Base-by-base conservation (phyloP, 306 rosid species). In the Myrica gale region DNA sequence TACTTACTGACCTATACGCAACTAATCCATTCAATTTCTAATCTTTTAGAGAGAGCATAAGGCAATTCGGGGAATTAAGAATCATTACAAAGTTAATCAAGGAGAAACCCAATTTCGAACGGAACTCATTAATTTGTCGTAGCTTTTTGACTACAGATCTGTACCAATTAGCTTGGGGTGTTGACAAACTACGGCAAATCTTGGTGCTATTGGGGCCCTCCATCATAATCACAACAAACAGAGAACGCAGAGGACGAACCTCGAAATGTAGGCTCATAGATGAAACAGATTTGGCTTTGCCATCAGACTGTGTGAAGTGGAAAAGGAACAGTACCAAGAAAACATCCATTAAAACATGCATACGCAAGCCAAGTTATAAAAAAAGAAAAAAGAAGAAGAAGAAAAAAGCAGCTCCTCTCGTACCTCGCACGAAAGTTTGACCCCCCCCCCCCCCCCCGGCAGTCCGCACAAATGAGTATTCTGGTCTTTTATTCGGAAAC, bases 401-500 rank as follows among this genome's bases (percentile, higher is more conserved):
- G 52, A 48, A 61, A 26, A 53, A 26, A 54, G 39, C 69, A 58
- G 57, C 68, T 70, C 45, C 54, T 68, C 37, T 32, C 37, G 54
- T 71, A 69, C 69, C 77, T 82, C 44, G 62, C 88, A 83, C 82
- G 17, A 71, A 90, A 65, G 53, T 4, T 75, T 67, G 54, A 21
- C 47, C n/a, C n/a, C n/a, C n/a, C n/a, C n/a, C n/a, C n/a, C n/a
- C n/a, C n/a, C 78, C 79, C 76, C 82, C 82, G 63, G 80, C 80
- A 42, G 76, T 77, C 76, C 80, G 81, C 63, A 80, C 80, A 77
- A 45, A 71, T 45, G 75, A 80, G 84, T 74, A 85, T 81, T 70
- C 84, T 82, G 89, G 80, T 80, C 82, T 82, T 73, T 66, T 71
- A 73, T 83, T 71, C 84, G 68, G 85, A 76, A 72, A 63, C 78